phyloP scores from a whole-genome alignment of 768 basidiomycete genomes.

The Serendipita indica region DNA sequence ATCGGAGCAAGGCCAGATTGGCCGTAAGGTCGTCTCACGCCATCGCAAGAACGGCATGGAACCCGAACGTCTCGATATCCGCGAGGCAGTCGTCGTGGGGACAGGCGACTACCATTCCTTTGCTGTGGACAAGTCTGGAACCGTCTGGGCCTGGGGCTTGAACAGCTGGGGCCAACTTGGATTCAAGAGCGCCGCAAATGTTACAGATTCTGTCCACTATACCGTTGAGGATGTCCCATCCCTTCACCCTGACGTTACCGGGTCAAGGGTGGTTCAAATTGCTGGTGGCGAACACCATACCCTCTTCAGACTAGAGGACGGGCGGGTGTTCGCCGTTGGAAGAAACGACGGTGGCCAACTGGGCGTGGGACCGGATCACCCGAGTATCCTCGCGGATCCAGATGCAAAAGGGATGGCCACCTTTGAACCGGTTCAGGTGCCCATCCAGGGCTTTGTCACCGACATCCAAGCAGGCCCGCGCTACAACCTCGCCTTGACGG shows the following conservation, averaged over 20 bases:
- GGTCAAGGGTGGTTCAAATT: constrained; percentile 46
- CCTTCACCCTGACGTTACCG: constrained; percentile 46
- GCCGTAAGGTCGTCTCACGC: constrained; percentile 76
- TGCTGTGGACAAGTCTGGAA: constrained; percentile 69
- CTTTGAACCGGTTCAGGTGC: constrained; percentile 41
- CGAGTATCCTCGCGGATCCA: constrained; percentile 14
- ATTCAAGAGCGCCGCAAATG: background rate
- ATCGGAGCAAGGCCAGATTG: constrained; percentile 81
- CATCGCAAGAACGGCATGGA: constrained; percentile 79
- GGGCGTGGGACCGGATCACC: constrained; percentile 38
- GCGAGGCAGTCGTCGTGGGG: constrained; percentile 51
- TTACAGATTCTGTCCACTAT: constrained; percentile 6
- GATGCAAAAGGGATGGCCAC: constrained; percentile 8
- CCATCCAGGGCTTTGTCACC: constrained; percentile 42
- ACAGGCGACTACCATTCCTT: constrained; percentile 81
- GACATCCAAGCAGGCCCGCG: constrained; percentile 40
- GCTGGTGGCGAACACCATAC: constrained; percentile 79
- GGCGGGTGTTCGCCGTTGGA: constrained; percentile 77
- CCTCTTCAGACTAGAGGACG: constrained; percentile 69
- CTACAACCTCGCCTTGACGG: background rate
- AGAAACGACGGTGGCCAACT: constrained; percentile 74
- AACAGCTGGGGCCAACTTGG: constrained; percentile 68
- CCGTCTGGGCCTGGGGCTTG: constrained; percentile 91
- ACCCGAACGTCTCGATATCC: constrained; percentile 75
- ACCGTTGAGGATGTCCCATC: constrained; percentile 33